Conservation (phyloP, 306 rosid species). For the Rosa lucieae region DNA sequence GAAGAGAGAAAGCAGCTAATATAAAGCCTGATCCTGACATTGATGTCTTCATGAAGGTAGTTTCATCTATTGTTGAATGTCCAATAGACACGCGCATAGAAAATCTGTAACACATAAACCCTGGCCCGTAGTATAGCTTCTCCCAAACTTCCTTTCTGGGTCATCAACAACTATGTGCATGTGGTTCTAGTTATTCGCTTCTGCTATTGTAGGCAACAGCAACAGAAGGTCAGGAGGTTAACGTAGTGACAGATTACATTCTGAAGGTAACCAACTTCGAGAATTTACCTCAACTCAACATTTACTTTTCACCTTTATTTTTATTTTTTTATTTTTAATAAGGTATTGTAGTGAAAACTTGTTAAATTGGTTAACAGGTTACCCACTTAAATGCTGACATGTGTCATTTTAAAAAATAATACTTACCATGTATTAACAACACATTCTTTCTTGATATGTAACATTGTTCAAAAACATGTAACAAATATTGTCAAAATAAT, state of each 20-base stretch:
- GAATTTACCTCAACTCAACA: background rate
- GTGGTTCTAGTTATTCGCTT: background rate
- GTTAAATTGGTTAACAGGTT: too few species aligned
- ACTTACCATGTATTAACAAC: too few species aligned
- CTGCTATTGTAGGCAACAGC: conserved; percentile 33
- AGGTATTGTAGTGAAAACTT: too few species aligned
- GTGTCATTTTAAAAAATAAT: too few species aligned
- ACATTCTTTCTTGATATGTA: too few species aligned
- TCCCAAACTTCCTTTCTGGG: background rate
- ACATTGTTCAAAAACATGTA: too few species aligned
- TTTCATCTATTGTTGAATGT: background rate
- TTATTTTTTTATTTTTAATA: too few species aligned
- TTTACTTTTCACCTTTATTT: background rate
- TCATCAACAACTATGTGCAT: background rate
- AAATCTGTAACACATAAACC: too few species aligned
- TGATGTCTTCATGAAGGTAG: conserved; percentile 52
- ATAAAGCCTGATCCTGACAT: conserved; percentile 55
- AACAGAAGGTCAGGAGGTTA: conserved; percentile 34
- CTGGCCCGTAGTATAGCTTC: too few species aligned
- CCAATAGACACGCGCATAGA: background rate
- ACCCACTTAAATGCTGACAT: too few species aligned
- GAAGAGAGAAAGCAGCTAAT: conserved; percentile 45
- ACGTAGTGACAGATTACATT: conserved; percentile 41
- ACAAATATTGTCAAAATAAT: too few species aligned
- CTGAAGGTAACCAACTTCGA: conserved; percentile 28